Evolutionary conservation across 2,329 filamentous ascomycete genomes (phyloP).

Genomic region (Exophiala sp.): DNA sequence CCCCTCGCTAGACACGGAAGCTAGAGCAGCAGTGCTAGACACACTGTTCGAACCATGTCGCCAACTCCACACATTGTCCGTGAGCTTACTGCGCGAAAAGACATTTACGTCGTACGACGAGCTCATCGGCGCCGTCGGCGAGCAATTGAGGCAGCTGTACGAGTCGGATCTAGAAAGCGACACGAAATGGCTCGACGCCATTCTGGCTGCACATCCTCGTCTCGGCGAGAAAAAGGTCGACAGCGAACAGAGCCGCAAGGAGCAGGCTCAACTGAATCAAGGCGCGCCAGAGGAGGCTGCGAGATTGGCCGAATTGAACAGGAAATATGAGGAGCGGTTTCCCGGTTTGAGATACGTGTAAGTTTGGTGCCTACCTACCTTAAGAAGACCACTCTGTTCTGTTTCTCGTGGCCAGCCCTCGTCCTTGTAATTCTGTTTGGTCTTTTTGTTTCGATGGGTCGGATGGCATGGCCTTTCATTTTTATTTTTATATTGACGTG

Average conservation of each 20-base stretch:
- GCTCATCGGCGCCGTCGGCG: constrained; percentile 62
- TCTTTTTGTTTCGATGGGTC: too few relatives aligned
- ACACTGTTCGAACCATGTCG: constrained; percentile 59
- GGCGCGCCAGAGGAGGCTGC: constrained; percentile 47
- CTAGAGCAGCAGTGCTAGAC: constrained; percentile 24
- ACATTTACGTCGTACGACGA: constrained; percentile 62
- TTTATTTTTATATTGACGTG: constrained; percentile 5
- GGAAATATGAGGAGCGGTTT: constrained; percentile 71
- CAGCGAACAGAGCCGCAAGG: constrained; percentile 71
- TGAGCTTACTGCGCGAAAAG: constrained; percentile 58
- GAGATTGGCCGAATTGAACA: constrained; percentile 60
- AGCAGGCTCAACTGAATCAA: constrained; percentile 69
- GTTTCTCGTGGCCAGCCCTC: too few relatives aligned
- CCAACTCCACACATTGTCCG: constrained; percentile 64
- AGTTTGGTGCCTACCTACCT: constrained; percentile 20
- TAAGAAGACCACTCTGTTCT: too few relatives aligned
- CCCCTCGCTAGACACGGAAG: constrained; percentile 17
- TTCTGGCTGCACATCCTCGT: constrained; percentile 75
- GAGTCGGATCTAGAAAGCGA: constrained; percentile 48
- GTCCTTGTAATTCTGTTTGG: too few relatives aligned
- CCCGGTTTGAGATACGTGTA: constrained; percentile 77
- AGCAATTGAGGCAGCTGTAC: constrained; percentile 56
- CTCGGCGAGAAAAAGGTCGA: constrained; percentile 75
- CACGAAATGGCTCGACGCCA: constrained; percentile 57
- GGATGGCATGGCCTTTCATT: too few relatives aligned